These are phyloP conservation scores for Fusarium tuaranense DNA, from an alignment of 2,329 filamentous ascomycete genomes.

Conservation along the genomic window DNA sequence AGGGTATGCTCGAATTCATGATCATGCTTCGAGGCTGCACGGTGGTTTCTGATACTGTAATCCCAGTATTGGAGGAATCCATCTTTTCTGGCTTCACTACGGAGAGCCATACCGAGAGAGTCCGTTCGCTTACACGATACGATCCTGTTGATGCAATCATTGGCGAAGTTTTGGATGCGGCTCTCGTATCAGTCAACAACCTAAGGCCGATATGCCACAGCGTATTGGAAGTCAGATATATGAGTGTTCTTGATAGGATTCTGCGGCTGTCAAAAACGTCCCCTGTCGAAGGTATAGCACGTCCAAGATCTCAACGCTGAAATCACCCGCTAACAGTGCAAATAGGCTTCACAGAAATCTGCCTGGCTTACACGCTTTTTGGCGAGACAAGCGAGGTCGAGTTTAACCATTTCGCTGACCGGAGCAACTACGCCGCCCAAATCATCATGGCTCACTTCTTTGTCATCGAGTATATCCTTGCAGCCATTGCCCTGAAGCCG, in stretches of 20 bases:
- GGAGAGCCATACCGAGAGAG: constrained; percentile 8
- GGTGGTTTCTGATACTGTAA: constrained; percentile 11
- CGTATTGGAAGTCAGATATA: constrained; percentile 14
- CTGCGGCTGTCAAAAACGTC: constrained; percentile 4
- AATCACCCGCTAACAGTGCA: background rate
- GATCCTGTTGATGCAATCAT: background rate
- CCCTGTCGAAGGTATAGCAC: constrained; percentile 7
- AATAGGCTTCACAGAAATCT: background rate
- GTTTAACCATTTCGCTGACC: constrained; percentile 21
- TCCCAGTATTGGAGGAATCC: constrained; percentile 3
- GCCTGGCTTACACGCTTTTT: constrained; percentile 7
- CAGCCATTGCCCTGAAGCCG: background rate
- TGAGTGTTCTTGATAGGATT: constrained; percentile 7
- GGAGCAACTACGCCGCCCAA: constrained; percentile 14
- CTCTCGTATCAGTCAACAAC: background rate
- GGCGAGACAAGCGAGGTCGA: constrained; percentile 10
- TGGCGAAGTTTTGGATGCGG: background rate
- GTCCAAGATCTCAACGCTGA: accelerated
- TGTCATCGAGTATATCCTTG: constrained; percentile 22
- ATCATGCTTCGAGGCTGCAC: constrained; percentile 48
- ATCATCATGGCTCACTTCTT: constrained; percentile 32
- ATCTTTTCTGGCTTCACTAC: constrained; percentile 14
- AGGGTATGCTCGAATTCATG: constrained; percentile 53
- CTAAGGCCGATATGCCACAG: constrained; percentile 19
- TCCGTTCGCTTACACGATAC: background rate